Evolutionary conservation across 2,329 filamentous ascomycete genomes (phyloP).

Genomic region (Shiraia sp.): DNA sequence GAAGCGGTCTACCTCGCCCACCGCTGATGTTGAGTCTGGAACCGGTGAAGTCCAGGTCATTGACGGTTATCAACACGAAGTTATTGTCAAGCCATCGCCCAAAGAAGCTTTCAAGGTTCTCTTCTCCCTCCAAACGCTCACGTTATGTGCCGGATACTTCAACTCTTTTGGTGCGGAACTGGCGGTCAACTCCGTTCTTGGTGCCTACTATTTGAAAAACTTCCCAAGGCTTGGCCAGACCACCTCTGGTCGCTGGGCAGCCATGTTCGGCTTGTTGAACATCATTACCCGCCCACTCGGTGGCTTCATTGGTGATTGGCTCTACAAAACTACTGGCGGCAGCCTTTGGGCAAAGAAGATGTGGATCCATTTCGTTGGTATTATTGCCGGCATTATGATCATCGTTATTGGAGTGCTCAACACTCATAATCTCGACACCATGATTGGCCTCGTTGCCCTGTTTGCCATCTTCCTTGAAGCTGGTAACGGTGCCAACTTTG

Average conservation of each 20-base stretch:
- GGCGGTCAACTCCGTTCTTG: conserved; percentile 63
- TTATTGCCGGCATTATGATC: conserved; percentile 62
- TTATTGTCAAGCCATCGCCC: conserved; percentile 63
- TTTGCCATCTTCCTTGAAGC: conserved; percentile 84
- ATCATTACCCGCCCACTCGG: conserved; percentile 68
- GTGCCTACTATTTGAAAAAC: conserved; percentile 61
- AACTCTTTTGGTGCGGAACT: conserved; percentile 65
- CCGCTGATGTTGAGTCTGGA: conserved; percentile 50
- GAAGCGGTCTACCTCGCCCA: conserved; percentile 23
- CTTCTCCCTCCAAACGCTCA: conserved; percentile 62
- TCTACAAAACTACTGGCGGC: conserved; percentile 55
- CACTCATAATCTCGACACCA: conserved; percentile 62
- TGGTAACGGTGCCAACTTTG: conserved; percentile 84
- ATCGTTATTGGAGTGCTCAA: conserved; percentile 68
- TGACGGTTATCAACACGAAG: conserved; percentile 62
- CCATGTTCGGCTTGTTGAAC: conserved; percentile 78
- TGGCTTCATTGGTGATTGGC: conserved; percentile 61
- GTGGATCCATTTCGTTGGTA: conserved; percentile 59
- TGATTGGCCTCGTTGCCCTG: conserved; percentile 77
- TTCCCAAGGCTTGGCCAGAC: conserved; percentile 61
- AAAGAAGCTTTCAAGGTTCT: conserved; percentile 64
- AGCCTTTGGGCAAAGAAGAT: conserved; percentile 67
- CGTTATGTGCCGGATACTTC: conserved; percentile 59
- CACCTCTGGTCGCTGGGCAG: conserved; percentile 63
- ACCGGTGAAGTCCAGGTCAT: conserved; percentile 58